Evolutionary conservation across 2,329 filamentous ascomycete genomes (phyloP), one percentile per base, ranked within the genome.

Genomic region (Aspergillus pseudotamarii): DNA sequence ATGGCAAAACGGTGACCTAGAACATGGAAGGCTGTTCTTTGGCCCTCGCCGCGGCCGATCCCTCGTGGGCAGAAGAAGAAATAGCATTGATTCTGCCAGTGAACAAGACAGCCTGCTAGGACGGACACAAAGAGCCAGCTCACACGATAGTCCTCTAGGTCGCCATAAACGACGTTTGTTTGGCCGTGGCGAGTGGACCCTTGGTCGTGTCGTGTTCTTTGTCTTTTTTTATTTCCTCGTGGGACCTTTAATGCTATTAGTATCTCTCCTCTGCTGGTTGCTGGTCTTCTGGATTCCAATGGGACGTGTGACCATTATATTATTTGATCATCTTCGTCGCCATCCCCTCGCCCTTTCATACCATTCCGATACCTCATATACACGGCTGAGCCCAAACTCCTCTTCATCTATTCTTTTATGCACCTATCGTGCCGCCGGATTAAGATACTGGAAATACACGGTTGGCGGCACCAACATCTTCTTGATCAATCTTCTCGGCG

Each of bases 371-470:
- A 88, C 88, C 61, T 85, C 88, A 62, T 91, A 91, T 72, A 88
- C 91, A 30, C 90, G 94, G 61, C 83, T 85, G 14, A 86, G 88
- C 9, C 89, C 90, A 54, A 88, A 88, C 19, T 88, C 91, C 23
- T 91, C 93, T 53, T 91, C 91, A 19, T 94, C 94, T 12, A 94
- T 99, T 65, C 83, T 99, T 21, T 85, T 99, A 38, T 99, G 95
- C 84, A 99, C 95, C 6, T 99, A 99, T 80, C 91, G 96, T 63
- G 95, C 95, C 50, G 94, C 96, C 14, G 95, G 95, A 14, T 84
- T 89, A 69, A 94, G 94, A 78, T 99, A 99, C 82, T 99, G 96
- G 94, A 99, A 99, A 80, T 99, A 99, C 80, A 99, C 95, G 4
- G 85, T 99, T 63, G 95, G 99, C 75, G 96, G 95, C 60, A 99